A percentile compares a stretch with the other conserved stretches of the same genome.
phyloP scores from a whole-genome alignment of 1,284 basidiomycete species.

The Papiliotrema terrestris region DNA sequence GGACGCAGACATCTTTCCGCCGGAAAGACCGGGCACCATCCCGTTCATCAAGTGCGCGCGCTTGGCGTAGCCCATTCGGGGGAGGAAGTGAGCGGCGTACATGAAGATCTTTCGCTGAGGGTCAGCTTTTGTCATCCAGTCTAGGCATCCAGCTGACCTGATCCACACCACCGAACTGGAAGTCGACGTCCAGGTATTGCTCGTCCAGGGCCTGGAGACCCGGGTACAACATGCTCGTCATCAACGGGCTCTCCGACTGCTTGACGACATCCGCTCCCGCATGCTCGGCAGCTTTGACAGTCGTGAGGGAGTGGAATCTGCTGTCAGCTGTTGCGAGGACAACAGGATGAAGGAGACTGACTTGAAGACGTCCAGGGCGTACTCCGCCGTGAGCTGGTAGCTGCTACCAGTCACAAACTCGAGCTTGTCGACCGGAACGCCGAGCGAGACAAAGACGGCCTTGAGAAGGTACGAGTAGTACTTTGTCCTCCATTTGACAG shows the following conservation, averaged over 20 bases:
- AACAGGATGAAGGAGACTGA: slow-evolving; percentile 19
- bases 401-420: slow-evolving; percentile 73
- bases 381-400: slow-evolving; percentile 88
- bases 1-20: slow-evolving; percentile 98
- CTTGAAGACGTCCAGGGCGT: slow-evolving; percentile 91
- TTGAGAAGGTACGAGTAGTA: slow-evolving; percentile 85
- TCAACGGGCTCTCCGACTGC: slow-evolving; percentile 86
- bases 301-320: slow-evolving; percentile 76
- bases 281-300: slow-evolving; percentile 93
- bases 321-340: background rate
- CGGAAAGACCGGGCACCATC: slow-evolving; percentile 93
- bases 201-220: slow-evolving; percentile 96
- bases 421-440: slow-evolving; percentile 81
- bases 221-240: slow-evolving; percentile 92
- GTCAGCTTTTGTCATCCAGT: background rate
- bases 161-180: slow-evolving; percentile 98
- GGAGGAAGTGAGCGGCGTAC: slow-evolving; percentile 92
- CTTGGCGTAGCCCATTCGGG: slow-evolving; percentile 87
- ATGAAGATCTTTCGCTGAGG: slow-evolving; percentile 94
- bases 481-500: slow-evolving; percentile 80
- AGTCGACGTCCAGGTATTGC: slow-evolving; percentile 91
- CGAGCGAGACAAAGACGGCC: slow-evolving; percentile 79
- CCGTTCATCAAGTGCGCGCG: slow-evolving; percentile 97
- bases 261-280: slow-evolving; percentile 99
- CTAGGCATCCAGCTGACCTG: slow-evolving; percentile 58